Conservation (phyloP, 192 early-diverging fungal species). For the Podila horticola region DNA sequence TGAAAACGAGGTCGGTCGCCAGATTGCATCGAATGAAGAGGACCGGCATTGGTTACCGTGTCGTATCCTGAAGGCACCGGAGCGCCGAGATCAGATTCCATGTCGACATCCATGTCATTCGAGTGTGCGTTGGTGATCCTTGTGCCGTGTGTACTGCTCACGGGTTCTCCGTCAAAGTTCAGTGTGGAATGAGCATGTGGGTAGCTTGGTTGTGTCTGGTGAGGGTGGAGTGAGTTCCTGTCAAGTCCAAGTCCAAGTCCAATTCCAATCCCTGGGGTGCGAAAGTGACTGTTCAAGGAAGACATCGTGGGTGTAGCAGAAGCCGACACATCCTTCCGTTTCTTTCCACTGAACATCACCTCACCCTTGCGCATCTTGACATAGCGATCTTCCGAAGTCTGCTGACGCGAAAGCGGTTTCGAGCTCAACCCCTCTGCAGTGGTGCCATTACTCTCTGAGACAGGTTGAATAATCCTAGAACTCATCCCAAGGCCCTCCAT, state of each 20-base stretch:
- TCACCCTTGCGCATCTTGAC: slow-evolving; percentile 47
- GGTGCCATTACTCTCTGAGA: slow-evolving; percentile 2
- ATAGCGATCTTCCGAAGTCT: slow-evolving; percentile 33
- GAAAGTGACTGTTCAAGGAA: background rate
- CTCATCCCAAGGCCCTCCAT: slow-evolving; percentile 68
- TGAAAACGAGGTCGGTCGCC: slow-evolving; percentile 1
- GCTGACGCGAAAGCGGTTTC: background rate
- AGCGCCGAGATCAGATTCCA: too few species aligned
- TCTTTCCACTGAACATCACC: slow-evolving; percentile 27
- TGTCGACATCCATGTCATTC: too few species aligned
- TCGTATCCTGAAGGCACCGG: too few species aligned
- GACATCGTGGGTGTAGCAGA: background rate
- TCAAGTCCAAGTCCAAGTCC: background rate
- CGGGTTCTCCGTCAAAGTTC: too few species aligned
- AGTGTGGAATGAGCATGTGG: too few species aligned
- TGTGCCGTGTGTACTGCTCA: too few species aligned
- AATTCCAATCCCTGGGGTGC: background rate
- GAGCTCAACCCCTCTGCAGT: background rate
- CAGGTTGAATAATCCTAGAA: slow-evolving; percentile 51
- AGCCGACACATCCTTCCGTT: slow-evolving; percentile 18
- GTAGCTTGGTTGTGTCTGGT: too few species aligned
- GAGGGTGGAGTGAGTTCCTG: too few species aligned
- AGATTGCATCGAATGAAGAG: background rate
- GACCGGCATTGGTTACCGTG: too few species aligned
- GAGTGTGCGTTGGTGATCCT: too few species aligned